Conservation (phyloP, 805 yeast genomes). For the Hanseniaspora lachancei region DNA sequence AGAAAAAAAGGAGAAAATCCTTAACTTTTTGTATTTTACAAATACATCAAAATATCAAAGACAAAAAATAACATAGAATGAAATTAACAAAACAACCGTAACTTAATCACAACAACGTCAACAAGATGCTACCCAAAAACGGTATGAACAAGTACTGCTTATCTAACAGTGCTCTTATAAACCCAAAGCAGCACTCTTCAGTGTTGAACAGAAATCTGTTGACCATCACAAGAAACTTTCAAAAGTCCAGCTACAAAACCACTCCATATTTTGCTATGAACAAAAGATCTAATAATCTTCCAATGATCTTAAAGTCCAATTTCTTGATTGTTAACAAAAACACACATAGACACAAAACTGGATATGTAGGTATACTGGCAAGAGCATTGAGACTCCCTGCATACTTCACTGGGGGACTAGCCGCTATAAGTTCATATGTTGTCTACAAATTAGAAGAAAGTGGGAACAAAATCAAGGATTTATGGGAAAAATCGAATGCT, state of each 20-base stretch:
- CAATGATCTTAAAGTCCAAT: not conserved
- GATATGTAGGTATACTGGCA: slow-evolving; percentile 37
- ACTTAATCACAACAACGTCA: not conserved
- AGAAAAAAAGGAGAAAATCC: not conserved
- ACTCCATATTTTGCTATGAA: slow-evolving; percentile 1
- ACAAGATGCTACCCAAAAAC: not conserved
- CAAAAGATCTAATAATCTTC: not conserved
- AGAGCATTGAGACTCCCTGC: slow-evolving; percentile 57
- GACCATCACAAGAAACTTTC: slow-evolving; percentile 4
- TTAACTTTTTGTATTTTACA: too few species aligned
- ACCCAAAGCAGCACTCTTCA: not conserved
- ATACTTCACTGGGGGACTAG: slow-evolving; percentile 76
- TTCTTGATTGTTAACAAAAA: not conserved
- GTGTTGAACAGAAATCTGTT: not conserved
- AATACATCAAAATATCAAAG: not conserved
- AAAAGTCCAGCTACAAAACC: slow-evolving; percentile 5
- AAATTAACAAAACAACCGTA: too few species aligned
- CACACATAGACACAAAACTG: not conserved
- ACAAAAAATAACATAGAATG: not conserved
- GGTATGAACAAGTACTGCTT: not conserved
- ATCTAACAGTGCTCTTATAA: not conserved
- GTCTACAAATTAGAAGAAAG: slow-evolving; percentile 89
- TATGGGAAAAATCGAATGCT: slow-evolving; percentile 43
- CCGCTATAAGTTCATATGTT: slow-evolving; percentile 88
- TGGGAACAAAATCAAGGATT: slow-evolving; percentile 36